phyloP scores from a whole-genome alignment of 176 grass and related monocot genomes.

The Cenchrus fungigraminus region DNA sequence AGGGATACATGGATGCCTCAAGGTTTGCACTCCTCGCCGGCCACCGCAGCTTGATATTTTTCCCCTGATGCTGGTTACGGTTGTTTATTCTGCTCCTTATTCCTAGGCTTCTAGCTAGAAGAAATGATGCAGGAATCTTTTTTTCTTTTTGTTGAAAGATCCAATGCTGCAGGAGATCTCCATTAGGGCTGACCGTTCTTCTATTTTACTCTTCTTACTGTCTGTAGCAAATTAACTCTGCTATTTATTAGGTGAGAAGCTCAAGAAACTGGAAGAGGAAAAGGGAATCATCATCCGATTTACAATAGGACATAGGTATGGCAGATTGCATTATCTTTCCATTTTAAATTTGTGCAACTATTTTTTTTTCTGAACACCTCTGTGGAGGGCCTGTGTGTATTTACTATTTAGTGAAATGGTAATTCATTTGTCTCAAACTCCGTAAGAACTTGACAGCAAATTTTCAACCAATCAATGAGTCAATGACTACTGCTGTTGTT shows the following conservation, averaged over 20 bases:
- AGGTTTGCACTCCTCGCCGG: constrained; percentile 55
- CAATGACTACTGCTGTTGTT: background rate
- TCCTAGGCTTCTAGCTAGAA: constrained; percentile 29
- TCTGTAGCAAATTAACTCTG: constrained; percentile 27
- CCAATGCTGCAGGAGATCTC: constrained; percentile 11
- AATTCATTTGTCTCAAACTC: constrained; percentile 21
- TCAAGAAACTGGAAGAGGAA: constrained; percentile 81
- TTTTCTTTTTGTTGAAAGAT: background rate
- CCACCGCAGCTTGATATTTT: background rate
- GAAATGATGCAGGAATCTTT: constrained; percentile 8
- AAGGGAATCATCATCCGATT: constrained; percentile 91
- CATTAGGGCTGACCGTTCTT: constrained; percentile 15
- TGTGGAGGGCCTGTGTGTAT: constrained; percentile 9
- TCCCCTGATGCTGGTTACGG: background rate
- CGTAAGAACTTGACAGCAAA: background rate
- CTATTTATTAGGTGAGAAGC: constrained; percentile 70
- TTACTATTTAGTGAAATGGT: background rate
- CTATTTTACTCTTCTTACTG: background rate
- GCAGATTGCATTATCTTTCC: constrained; percentile 1
- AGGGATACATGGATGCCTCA: constrained; percentile 94
- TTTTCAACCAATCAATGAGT: background rate
- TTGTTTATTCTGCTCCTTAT: background rate
- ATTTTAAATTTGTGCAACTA: background rate
- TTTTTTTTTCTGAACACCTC: background rate
- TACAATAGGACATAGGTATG: constrained; percentile 92